phyloP scores from a whole-genome alignment of 192 early-diverging fungal species.

The Radiomyces spectabilis region DNA sequence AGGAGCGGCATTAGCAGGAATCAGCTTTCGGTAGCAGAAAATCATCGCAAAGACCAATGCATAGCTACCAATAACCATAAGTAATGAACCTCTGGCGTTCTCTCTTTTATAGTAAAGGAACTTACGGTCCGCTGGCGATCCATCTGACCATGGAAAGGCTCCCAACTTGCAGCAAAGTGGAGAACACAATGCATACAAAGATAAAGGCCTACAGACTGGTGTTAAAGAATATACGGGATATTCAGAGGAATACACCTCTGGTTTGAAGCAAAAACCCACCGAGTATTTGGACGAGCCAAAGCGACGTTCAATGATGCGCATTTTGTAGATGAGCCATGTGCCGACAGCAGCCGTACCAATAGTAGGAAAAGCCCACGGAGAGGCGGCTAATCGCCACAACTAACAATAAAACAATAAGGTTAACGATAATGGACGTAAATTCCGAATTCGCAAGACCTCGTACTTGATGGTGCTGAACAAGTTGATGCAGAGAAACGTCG shows the following conservation, averaged over 20 bases:
- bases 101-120: neutral
- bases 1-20: too few species aligned
- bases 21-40: slow-evolving; percentile 41
- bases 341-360: slow-evolving; percentile 45
- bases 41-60: slow-evolving; percentile 43
- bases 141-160: slow-evolving; percentile 20
- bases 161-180: slow-evolving; percentile 44
- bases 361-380: slow-evolving; percentile 40
- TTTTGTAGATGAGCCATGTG: slow-evolving; percentile 44
- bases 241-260: neutral
- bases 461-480: slow-evolving; percentile 22
- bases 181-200: slow-evolving; percentile 37
- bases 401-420: slow-evolving; percentile 3
- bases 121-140: slow-evolving; percentile 44
- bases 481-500: slow-evolving; percentile 29
- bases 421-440: neutral
- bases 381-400: slow-evolving; percentile 48
- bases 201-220: slow-evolving; percentile 36
- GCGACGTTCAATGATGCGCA: slow-evolving; percentile 50
- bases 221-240: neutral
- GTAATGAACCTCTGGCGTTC: too few species aligned
- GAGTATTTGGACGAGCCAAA: slow-evolving; percentile 54
- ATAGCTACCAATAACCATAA: too few species aligned
- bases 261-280: slow-evolving; percentile 18
- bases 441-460: neutral